These are phyloP conservation scores for Tilletia setariae DNA, from an alignment of 1,284 basidiomycete genomes.

Conservation along the genomic window DNA sequence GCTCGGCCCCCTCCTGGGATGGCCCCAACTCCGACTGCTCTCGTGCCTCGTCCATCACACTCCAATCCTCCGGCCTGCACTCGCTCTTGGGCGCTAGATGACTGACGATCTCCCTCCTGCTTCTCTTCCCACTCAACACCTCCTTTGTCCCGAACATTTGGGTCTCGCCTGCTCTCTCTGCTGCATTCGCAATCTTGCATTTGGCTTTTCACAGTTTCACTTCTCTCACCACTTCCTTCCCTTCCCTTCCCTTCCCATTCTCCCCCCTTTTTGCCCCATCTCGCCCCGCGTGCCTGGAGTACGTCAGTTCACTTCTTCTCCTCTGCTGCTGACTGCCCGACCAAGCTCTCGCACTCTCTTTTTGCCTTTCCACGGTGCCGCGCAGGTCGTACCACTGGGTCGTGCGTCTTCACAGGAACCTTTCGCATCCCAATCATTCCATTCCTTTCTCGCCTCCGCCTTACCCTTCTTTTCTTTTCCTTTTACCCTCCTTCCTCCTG, in stretches of 20 bases:
- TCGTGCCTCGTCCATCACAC: too few species aligned
- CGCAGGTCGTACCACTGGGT: background rate
- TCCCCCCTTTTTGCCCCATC: conserved; percentile 8
- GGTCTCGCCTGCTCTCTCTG: background rate
- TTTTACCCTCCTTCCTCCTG: conserved; percentile 1
- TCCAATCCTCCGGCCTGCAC: too few species aligned
- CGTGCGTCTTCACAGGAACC: conserved; percentile 11
- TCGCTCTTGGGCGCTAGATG: too few species aligned
- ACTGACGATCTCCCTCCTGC: too few species aligned
- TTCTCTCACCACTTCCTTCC: background rate
- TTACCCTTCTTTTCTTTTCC: conserved; percentile 6
- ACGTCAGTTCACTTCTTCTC: conserved; percentile 25
- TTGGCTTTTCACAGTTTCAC: background rate
- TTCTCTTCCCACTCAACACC: too few species aligned
- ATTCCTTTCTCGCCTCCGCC: conserved; percentile 17
- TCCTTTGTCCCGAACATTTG: too few species aligned
- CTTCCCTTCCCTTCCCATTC: background rate
- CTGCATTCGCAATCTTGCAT: background rate
- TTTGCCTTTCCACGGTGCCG: background rate
- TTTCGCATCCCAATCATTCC: conserved; percentile 14
- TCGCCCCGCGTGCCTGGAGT: conserved; percentile 27
- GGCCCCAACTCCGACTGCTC: too few species aligned
- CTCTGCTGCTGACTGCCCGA: conserved; percentile 20
- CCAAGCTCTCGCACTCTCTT: conserved; percentile 5
- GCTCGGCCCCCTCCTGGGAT: too few species aligned